A percentile compares a stretch with the other conserved stretches of the same genome.
These are phyloP conservation scores for Mediolabrus comicus DNA, from an alignment of 108 stramenopile genomes.

Conservation along the genomic window DNA sequence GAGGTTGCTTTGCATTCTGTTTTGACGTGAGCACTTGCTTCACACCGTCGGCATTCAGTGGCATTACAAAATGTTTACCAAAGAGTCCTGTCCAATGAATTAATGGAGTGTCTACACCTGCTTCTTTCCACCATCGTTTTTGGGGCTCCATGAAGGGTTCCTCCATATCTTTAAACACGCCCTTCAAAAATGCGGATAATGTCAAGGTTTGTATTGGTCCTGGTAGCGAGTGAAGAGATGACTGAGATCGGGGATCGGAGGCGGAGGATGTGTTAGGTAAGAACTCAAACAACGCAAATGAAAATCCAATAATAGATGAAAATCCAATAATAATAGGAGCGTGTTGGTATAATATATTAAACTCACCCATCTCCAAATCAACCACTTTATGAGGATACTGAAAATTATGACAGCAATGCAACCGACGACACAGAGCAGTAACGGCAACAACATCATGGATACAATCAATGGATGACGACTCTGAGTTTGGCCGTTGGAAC, in stretches of 20 bases:
- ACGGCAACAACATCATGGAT: not conserved
- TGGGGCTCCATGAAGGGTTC: constrained; percentile 55
- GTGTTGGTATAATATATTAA: no score
- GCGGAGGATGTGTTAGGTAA: no score
- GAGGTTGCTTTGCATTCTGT: constrained; percentile 15
- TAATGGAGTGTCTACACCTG: constrained; percentile 39
- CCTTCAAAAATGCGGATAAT: constrained; percentile 21
- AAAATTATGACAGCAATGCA: not conserved
- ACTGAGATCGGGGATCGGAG: no score
- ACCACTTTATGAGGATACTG: not conserved
- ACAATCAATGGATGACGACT: no score
- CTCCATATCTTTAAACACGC: constrained; percentile 28
- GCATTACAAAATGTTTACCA: constrained; percentile 34
- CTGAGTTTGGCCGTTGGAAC: no score
- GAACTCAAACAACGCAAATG: no score
- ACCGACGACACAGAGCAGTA: not conserved
- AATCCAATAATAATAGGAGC: no score
- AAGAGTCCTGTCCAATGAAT: constrained; percentile 49
- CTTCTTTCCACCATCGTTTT: constrained; percentile 58
- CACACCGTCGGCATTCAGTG: constrained; percentile 48
- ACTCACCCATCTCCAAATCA: not conserved
- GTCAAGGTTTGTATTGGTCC: constrained; percentile 17
- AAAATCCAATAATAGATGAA: no score
- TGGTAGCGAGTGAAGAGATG: constrained; percentile 4
- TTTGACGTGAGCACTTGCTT: constrained; percentile 47